Base-by-base conservation (phyloP, 176 grass and related monocot species). In the Oryza nivara region DNA sequence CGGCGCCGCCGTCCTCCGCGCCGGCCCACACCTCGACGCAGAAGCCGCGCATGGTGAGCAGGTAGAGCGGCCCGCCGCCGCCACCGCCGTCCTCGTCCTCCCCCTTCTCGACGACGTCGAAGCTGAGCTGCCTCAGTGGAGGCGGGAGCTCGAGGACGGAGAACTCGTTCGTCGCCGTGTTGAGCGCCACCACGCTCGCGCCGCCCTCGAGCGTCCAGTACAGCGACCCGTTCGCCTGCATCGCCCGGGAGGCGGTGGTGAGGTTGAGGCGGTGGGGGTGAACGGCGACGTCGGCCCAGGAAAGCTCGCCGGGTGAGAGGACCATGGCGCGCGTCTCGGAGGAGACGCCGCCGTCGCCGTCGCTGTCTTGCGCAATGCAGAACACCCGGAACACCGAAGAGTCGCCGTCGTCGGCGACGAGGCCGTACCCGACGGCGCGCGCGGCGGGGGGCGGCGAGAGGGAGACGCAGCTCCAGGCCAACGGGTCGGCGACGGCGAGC, bases 121-220 rank as follows among this genome's bases (percentile, higher is more conserved):
- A 85, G 19, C 65, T 17, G 32, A 89, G 78, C 65, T 81, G n/a
- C 65, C 22, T 73, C 41, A 89, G 36, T 32, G 34, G 61, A 35
- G 49, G 77, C 8, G 88, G 82, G 65, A 89, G 77, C 16, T 76
- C n/a, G 8, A 89, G 10, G 12, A 89, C 28, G n/a, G 72, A 32
- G 43, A 89, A 41, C 11, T 65, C 72, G 70, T 43, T 85, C 7
- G 64, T 76, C 51, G 30, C 72, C 43, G 43, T 85, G 41, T 48
- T 81, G 52, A 89, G 36, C 16, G 30, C 71, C 65, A 85, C 8
- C 82, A 89, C 20, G 52, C 54, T 65, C 66, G 49, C 43, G 30
- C 72, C 65, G 1, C 88, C 88, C n/a, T 65, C 32, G 7, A 89
- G 82, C 72, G 23, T 81, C 88, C 88, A 85, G 82, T 81, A 89